phyloP scores from a whole-genome alignment of 2,329 filamentous ascomycete genomes.

The Trichoderma sp. region DNA sequence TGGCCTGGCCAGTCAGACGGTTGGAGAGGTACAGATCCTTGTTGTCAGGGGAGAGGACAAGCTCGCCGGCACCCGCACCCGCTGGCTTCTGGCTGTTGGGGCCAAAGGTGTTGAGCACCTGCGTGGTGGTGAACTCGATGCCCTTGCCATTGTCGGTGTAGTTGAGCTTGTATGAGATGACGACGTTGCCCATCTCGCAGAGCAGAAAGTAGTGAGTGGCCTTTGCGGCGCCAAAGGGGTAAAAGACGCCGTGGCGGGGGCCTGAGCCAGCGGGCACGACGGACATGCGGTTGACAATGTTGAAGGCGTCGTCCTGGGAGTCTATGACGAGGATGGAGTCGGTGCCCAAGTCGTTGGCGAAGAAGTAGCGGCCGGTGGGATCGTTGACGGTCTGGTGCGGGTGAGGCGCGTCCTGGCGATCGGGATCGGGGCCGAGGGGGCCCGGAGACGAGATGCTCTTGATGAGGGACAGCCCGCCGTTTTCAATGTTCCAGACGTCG shows the following conservation, averaged over 20 bases:
- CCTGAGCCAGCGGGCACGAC: conserved; percentile 48
- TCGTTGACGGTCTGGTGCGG: conserved; percentile 56
- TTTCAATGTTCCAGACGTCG: conserved; percentile 51
- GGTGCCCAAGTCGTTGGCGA: conserved; percentile 54
- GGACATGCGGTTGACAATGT: conserved; percentile 41
- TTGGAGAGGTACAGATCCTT: conserved; percentile 56
- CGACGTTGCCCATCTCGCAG: conserved; percentile 52
- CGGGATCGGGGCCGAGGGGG: conserved; percentile 39
- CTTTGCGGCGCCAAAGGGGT: conserved; percentile 39
- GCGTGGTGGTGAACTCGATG: conserved; percentile 43
- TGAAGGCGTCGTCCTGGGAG: conserved; percentile 46
- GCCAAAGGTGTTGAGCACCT: conserved; percentile 50
- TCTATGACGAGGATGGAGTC: conserved; percentile 54
- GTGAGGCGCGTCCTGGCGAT: conserved; percentile 41
- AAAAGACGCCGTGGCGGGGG: conserved; percentile 57
- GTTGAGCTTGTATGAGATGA: conserved; percentile 48
- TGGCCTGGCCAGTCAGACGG: conserved; percentile 50
- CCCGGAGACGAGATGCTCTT: conserved; percentile 45
- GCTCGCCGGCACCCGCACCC: conserved; percentile 51
- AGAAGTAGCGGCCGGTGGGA: conserved; percentile 54
- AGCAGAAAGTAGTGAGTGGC: conserved; percentile 53
- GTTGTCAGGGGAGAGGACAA: conserved; percentile 48
- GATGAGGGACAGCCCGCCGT: conserved; percentile 44
- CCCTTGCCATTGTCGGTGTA: conserved; percentile 40
- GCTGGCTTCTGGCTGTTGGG: conserved; percentile 37